Base-by-base conservation (phyloP, 2,329 filamentous ascomycete species). In the Falciphora oryzae region DNA sequence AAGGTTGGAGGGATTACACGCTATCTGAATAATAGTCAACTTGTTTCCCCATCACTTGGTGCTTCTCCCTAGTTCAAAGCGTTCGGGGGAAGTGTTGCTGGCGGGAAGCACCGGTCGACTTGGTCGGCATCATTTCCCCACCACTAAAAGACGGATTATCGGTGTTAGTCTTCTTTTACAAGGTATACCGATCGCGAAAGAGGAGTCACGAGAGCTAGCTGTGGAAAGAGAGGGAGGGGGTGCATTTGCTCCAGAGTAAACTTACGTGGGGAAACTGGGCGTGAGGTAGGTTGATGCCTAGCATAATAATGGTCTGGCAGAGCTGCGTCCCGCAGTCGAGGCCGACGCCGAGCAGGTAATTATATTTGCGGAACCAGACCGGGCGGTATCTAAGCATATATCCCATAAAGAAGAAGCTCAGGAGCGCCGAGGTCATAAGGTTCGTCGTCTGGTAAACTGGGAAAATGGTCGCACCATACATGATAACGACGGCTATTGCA, bases 281-380 rank as follows among this genome's bases (percentile, higher is more conserved):
- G 18, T 70, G 68, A 2, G 71, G 69, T 60, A 74, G 65, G 67
- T 74, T 71, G 29, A 74, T 69, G 4, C 67, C 68, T 14, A 74
- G 68, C 66, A 74, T 71, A 61, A 73, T 70, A 56, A 72, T 59
- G 0, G 70, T 74, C 61, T 70, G 67, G 63, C 70, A 71, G 25
- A 75, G 63, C 65, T 75, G 71, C 0, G 69, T 69, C 22, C 73
- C 72, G 58, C 72, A 72, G 64, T 79, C 77, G 8, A 79, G 72
- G 1, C 76, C 76, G 3, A 75, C 74, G 4, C 76, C 75, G 6
- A 78, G 69, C n/a, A 79, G 71, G 66, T 78, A 78, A 66, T 78
- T 78, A 66, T 79, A 79, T 68, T 78, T 78, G 7, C 74, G 71
- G 73, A 78, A 79, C 76, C 77, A 79, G 27, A 69, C 70, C 1